Evolutionary conservation across 495 filamentous ascomycete species (phyloP), one percentile per base, ranked within the genome.

Genomic region (Penicillium simplicissimum): DNA sequence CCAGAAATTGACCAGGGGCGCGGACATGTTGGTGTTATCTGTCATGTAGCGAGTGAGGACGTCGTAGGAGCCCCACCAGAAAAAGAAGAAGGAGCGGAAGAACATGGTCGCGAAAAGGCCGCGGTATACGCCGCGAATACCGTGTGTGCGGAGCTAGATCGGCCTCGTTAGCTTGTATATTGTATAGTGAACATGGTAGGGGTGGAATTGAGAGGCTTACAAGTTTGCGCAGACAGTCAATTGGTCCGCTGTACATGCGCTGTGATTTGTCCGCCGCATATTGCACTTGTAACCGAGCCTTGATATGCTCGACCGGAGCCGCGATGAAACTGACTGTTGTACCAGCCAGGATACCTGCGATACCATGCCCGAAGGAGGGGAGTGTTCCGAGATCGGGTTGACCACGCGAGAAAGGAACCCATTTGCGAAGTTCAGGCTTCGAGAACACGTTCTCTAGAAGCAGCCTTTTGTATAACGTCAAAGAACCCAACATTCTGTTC

Each of bases 31-130:
- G 15, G 92, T 96, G 51, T 85, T 77, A 23, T 84, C 73, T 40
- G 81, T 74, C 68, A 98, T 77, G 59, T 82, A 71, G 19, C 86
- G 79, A 15, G 90, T 90, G 58, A 97, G 80, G 19, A 96, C 55
- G 63, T 96, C 93, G 76, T 98, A 98, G 37, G 85, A 88, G 11
- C 88, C 89, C 95, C 95, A 98, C 94, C 92, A 96, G 79, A 89
- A 95, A 83, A 96, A 96, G 82, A 98, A 98, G 75, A 92, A 96
- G 6, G 88, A 85, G 23, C 95, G 84, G 78, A 97, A 97, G 53
- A 98, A 67, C 34, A 97, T 79, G 0, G 95, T 98, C 1, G 95
- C 90, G 33, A 71, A 79, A 36, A 98, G 77, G 0, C 95, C 95
- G 66, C 91, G 92, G 76, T 92, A 97, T 1, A 97, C 71, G 15